Evolutionary conservation across 805 yeast species (phyloP), one percentile per base, ranked within the genome.

Genomic region (Yarrowia deformans): DNA sequence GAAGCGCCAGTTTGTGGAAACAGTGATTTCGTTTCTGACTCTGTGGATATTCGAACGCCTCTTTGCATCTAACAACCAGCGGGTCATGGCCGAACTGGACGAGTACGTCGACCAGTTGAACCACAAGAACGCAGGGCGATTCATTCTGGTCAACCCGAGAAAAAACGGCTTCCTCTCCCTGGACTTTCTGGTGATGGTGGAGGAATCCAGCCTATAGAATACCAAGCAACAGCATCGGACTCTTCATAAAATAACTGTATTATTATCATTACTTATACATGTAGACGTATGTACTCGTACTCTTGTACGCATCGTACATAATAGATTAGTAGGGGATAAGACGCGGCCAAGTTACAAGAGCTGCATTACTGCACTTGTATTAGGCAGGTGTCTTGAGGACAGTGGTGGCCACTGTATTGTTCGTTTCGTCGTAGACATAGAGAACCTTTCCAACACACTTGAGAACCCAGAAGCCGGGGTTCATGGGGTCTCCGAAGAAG

Each of bases 161-260:
- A 39, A 63, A 23, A 48, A 40, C 8, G 68, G 68, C 12, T 63
- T 63, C 48, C 56, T 63, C 13, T 63, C 68, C 13, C n/a, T 63
- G 35, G 68, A 63, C 56, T 48, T 63, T 37, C 18, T 63, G 68
- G 46, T 63, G n/a, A 12, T 9, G 18, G 40, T 52, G 13, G 56
- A 34, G 7, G 40, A 50, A 13, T 8, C 58, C 29, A 52, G 37
- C n/a, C 8, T 35, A 18, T 52, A 35, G 58, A 52, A 18, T 18
- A 19, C 29, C 29, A 23, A 23, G 29, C 32, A 23, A 19, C 2
- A 14, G 18, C 35, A 48, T n/a, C 35, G 29, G 32, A 18, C 49
- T 43, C 29, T 19, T 18, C 29, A 19, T 29, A 48, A 48, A 19
- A 48, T 48, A 48, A 9, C 29, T 52, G 58, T 52, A 52, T 18